A percentile compares a stretch with the other conserved stretches of the same genome.
Conservation (phyloP, 768 basidiomycete genomes). For the Suillus decipiens region DNA sequence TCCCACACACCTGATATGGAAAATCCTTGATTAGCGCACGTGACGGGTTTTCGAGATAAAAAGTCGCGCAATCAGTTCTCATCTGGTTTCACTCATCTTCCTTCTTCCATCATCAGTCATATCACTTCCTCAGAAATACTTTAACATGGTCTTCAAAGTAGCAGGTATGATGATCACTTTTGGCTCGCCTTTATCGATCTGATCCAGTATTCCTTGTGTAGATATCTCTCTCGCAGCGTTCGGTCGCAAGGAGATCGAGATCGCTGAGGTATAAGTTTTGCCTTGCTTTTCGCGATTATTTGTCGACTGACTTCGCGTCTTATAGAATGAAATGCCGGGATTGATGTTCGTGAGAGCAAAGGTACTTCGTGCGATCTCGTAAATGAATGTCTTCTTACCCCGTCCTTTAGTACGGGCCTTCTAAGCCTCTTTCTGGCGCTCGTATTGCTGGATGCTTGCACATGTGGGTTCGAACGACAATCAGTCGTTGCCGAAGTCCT, state of each 20-base stretch:
- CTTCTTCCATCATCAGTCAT: constrained; percentile 21
- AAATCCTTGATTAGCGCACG: constrained; percentile 22
- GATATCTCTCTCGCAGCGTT: constrained; percentile 98
- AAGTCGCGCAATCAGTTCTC: constrained; percentile 30
- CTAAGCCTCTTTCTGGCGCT: constrained; percentile 89
- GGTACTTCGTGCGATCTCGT: constrained; percentile 41
- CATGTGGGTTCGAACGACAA: constrained; percentile 59
- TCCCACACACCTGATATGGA: constrained; percentile 27
- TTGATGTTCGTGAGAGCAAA: constrained; percentile 92
- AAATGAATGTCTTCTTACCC: constrained; percentile 5
- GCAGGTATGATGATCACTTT: constrained; percentile 54
- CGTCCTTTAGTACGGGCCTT: constrained; percentile 62
- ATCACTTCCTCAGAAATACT: constrained; percentile 13
- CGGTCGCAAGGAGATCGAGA: constrained; percentile 99
- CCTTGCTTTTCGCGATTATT: constrained; percentile 16
- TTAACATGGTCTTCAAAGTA: constrained; percentile 84
- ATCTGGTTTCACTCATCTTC: constrained; percentile 23
- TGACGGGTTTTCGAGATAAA: constrained; percentile 30
- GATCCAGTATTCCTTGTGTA: constrained; percentile 28
- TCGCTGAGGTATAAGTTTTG: constrained; percentile 79
- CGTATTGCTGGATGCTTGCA: constrained; percentile 98
- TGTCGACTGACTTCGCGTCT: constrained; percentile 14
- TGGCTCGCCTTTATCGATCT: constrained; percentile 6
- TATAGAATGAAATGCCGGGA: constrained; percentile 90
- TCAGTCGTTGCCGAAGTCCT: constrained; percentile 4